Conservation (phyloP, 805 yeast genomes). For the Aciculoconidium aculeatum region DNA sequence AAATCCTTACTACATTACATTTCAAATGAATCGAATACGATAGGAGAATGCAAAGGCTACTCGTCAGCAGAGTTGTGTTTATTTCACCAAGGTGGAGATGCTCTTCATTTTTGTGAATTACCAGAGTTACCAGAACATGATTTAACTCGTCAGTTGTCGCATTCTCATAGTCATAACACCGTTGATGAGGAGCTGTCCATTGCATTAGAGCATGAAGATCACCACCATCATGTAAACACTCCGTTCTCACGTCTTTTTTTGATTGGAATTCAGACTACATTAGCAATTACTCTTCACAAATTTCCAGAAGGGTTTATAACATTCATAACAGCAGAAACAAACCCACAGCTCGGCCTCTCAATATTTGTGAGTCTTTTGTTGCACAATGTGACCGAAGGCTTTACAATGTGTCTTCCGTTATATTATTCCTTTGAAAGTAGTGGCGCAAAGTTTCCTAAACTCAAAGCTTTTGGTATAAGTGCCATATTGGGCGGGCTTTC, state of each 20-base stretch:
- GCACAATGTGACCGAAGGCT: constrained; percentile 92
- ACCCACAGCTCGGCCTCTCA: constrained; percentile 59
- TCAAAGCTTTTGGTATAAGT: constrained; percentile 59
- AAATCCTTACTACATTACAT: constrained; percentile 25
- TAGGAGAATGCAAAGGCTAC: constrained; percentile 47
- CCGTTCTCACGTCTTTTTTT: constrained; percentile 74
- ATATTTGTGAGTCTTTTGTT: constrained; percentile 81
- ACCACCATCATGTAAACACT: constrained; percentile 76
- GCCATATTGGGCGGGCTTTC: constrained; percentile 74
- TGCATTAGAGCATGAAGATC: no score
- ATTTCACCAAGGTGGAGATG: constrained; percentile 6
- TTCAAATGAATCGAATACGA: constrained; percentile 12
- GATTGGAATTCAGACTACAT: constrained; percentile 84
- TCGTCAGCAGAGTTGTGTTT: constrained; percentile 35
- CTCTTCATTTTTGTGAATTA: constrained; percentile 37
- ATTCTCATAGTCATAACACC: constrained; percentile 15
- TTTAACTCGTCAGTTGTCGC: constrained; percentile 1
- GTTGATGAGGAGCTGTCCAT: no score
- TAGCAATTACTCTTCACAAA: constrained; percentile 85
- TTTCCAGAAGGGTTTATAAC: constrained; percentile 94
- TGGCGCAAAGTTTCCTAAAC: constrained; percentile 39
- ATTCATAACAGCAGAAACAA: constrained; percentile 69
- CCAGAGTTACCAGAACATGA: constrained; percentile 21
- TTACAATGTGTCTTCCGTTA: constrained; percentile 86
- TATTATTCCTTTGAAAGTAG: constrained; percentile 60